Base-by-base conservation (phyloP, 495 filamentous ascomycete genomes). In the Apodospora peruviana region DNA sequence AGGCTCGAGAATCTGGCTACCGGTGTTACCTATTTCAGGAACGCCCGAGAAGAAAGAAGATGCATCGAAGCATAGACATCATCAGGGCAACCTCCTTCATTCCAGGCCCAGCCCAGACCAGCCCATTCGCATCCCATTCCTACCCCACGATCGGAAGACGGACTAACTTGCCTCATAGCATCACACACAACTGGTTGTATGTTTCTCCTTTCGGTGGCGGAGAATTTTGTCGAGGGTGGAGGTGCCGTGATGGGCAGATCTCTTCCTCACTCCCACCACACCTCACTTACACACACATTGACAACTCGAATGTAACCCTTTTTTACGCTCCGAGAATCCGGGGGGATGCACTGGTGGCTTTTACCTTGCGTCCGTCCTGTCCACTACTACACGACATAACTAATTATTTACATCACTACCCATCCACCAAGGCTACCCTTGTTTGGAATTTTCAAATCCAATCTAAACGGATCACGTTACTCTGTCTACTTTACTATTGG, bases 11-110 rank as follows among this genome's bases (percentile, higher is more conserved):
- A n/a, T n/a, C n/a, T 12, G 8, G 4, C n/a, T 12, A 5, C 39
- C n/a, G 7, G 18, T 41, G n/a, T 20, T 24, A 41, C 39, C 39
- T 41, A 41, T 41, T 41, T 41, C 39, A 41, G 39, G 39, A 41
- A 41, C 39, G 19, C 8, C 32, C 5, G 18, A 23, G 39, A 23
- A 10, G 39, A 22, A 8, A 18, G n/a, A 24, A 23, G 18, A 21
- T 41, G 39, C 39, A 41, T 41, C 39, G 36, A 38, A 38, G 16
- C 3, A 16, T 17, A 38, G n/a, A 38, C 19, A n/a, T 2, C 18
- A 41, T 2, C 39, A 41, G 10, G 39, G 18, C 39, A 41, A 40
- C 12, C 18, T 16, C 37, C 18, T 5, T 41, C 18, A 7, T 14
- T 7, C 27, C 27, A 14, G 27, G 27, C 7, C 27, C 27, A 7